Base-by-base conservation (phyloP, 345 rosid species). In the Dipteronia dyeriana region DNA sequence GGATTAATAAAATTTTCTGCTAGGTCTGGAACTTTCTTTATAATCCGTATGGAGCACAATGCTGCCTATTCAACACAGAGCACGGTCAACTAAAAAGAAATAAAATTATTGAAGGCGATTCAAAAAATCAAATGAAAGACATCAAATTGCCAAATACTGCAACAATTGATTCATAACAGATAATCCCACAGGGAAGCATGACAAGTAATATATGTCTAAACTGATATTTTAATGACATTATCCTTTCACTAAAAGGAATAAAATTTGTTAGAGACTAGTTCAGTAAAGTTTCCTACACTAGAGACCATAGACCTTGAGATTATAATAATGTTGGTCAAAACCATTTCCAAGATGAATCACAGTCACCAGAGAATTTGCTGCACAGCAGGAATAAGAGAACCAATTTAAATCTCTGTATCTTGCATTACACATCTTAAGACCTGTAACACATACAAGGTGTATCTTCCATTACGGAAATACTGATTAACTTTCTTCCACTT, bases 1-100 rank as follows among this genome's bases (percentile, higher is more conserved):
- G 97, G 89, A 68, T 92, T 97, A 79, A 94, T 83, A 87, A 97
- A 97, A 89, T 94, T 97, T 84, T 97, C 99, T 57, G 99, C 97
- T 77, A 97, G 89, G 78, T 94, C 99, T 39, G 99, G 97, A 68
- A 97, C 99, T 84, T 97, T 97, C 92, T 84, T 94, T 82, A 97
- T 88, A 69, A 97, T 94, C 85, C 99, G 84, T 80, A 92, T 89
- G 78, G 98, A 89, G 86, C 99, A 97, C 71, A 97, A 86, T 70
- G 99, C 98, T 59, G 99, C 99, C 99, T 97, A 79, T 78, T 78
- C 66, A 78, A 73, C 80, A 79, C 49, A 72, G 61, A 66, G 65
- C 38, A 69, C 57, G 56, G 72, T 77, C 61, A 68, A 83, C 72
- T 76, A 61, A 81, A 74, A 68, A 68, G 68, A 75, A 59, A 79